Evolutionary conservation across 176 grass and related monocot species (phyloP), one percentile per base, ranked within the genome.

Genomic region (Bromus sterilis): DNA sequence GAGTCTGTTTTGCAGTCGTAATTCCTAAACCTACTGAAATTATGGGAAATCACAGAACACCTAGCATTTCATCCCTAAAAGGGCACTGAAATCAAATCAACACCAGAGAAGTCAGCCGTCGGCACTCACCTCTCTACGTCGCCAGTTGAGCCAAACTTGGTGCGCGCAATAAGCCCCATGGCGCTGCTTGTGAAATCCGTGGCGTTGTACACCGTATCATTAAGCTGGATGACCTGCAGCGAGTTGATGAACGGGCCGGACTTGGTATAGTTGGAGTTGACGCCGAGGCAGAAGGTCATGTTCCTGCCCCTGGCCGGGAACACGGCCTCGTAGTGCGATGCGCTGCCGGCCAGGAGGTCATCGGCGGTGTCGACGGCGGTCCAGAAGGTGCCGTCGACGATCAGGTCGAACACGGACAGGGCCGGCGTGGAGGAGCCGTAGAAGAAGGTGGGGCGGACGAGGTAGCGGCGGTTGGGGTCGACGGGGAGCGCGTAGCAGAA

Each of bases 351-450:
- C 9, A 80, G 53, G 51, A 29, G 71, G 46, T 98, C 96, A 9
- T 78, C 86, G 46, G 96, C 84, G 81, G 88, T 98, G 80, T 95
- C 89, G 74, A 98, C 90, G 65, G 74, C 78, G 29, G 92, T 91
- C 90, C 93, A 98, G 75, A 98, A 89, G 40, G 88, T 91, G 43
- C 88, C 96, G 16, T 98, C 96, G 1, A 98, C 90, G 70, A 98
- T 79, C 46, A 93, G 79, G 70, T 98, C 95, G 76, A 98, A 98
- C 23, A 91, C 89, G 11, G 89, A 89, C 18, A 92, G 88, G 53
- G 64, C 66, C 15, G 16, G 4, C 16, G 88, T 58, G 53, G 41
- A 12, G 58, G 34, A 18, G 75, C 80, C 96, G 61, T 91, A 88
- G 82, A 93, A 98, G 89, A 88, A 98, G 72, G 88, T 95, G 76